These are phyloP conservation scores for Hypoxylon sp. DNA, from an alignment of 2,329 filamentous ascomycete species.

Conservation along the genomic window DNA sequence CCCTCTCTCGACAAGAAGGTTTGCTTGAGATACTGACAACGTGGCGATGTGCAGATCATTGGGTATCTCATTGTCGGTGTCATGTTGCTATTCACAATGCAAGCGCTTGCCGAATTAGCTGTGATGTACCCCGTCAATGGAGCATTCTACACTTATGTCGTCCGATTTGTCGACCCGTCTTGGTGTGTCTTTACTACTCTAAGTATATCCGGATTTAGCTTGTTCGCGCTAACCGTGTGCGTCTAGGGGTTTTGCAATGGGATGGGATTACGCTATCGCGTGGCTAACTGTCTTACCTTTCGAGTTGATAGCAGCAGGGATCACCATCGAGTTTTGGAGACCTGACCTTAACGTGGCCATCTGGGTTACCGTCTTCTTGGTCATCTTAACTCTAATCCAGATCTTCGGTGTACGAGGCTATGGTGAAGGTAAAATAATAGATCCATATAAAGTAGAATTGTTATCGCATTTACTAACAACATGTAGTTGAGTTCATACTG, in stretches of 20 bases:
- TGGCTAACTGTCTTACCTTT: slow-evolving; percentile 67
- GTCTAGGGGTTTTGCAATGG: slow-evolving; percentile 65
- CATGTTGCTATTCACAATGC: slow-evolving; percentile 72
- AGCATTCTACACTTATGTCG: slow-evolving; percentile 73
- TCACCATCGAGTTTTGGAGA: slow-evolving; percentile 69
- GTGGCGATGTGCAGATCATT: slow-evolving; percentile 55
- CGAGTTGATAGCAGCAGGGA: slow-evolving; percentile 67
- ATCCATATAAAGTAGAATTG: slow-evolving; percentile 7
- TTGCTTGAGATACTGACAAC: slow-evolving; percentile 23
- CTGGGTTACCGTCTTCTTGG: slow-evolving; percentile 70
- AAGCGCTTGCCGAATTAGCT: slow-evolving; percentile 72
- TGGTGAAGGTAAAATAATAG: slow-evolving; percentile 61
- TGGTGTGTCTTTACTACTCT: slow-evolving; percentile 59
- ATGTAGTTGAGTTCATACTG: slow-evolving; percentile 69
- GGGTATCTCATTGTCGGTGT: slow-evolving; percentile 69
- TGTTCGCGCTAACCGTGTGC: slow-evolving; percentile 1
- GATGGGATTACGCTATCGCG: slow-evolving; percentile 67
- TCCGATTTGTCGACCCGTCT: slow-evolving; percentile 73
- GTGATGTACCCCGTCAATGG: slow-evolving; percentile 73
- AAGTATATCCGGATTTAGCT: neutral
- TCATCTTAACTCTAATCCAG: slow-evolving; percentile 66
- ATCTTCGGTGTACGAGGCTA: slow-evolving; percentile 72
- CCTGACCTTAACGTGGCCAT: slow-evolving; percentile 65
- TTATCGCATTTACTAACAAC: slow-evolving; percentile 42
- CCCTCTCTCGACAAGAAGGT: neutral